Evolutionary conservation across 331 rosid species (phyloP).

Genomic region (Telfairia occidentalis): DNA sequence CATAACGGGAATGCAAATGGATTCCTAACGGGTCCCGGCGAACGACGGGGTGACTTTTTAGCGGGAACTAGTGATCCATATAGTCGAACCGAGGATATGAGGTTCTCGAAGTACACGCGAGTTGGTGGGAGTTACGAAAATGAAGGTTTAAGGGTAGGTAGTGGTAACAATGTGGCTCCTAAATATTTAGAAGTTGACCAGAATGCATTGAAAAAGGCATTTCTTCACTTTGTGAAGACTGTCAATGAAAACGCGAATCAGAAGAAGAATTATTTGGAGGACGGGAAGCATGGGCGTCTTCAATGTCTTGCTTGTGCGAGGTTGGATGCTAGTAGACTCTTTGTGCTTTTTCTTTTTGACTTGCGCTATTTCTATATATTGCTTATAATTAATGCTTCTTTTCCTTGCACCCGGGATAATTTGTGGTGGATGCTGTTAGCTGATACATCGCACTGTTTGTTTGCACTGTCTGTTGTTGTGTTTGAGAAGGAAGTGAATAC

Average conservation of each 20-base stretch:
- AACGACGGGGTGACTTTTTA: constrained; percentile 22
- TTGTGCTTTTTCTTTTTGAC: constrained; percentile 2
- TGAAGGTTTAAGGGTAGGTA: constrained; percentile 27
- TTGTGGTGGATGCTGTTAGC: not conserved
- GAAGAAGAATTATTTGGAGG: constrained; percentile 61
- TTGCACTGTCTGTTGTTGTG: not conserved
- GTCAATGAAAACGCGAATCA: constrained; percentile 47
- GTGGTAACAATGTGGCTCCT: constrained; percentile 17
- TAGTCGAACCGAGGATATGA: constrained; percentile 30
- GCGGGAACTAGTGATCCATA: constrained; percentile 37
- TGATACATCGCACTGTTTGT: not conserved
- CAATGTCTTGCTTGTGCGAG: constrained; percentile 82
- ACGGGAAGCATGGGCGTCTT: constrained; percentile 66
- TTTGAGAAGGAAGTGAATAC: not conserved
- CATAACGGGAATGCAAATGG: constrained; percentile 42
- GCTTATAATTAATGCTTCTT: not conserved
- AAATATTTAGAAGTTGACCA: constrained; percentile 61
- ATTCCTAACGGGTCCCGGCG: constrained; percentile 23
- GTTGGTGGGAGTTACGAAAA: constrained; percentile 29
- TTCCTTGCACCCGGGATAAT: not conserved
- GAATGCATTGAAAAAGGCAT: constrained; percentile 54
- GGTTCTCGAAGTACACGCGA: constrained; percentile 51
- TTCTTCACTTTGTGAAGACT: constrained; percentile 46
- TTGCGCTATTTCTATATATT: not conserved
- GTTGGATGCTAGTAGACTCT: constrained; percentile 33